Conservation (phyloP, 176 grass and related monocot genomes). For the Ensete ventricosum region DNA sequence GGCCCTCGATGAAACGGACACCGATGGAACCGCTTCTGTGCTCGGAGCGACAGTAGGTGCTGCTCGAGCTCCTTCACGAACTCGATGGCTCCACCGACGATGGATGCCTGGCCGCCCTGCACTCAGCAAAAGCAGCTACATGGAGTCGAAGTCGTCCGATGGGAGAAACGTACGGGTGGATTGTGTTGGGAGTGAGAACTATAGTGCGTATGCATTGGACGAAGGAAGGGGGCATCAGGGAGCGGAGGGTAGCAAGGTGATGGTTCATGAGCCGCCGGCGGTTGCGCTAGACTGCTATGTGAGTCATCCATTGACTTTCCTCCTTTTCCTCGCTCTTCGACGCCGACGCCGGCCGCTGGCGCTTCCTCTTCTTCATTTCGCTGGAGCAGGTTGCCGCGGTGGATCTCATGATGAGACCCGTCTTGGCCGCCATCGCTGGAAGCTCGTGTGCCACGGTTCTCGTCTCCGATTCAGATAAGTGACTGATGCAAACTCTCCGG, state of each 20-base stretch:
- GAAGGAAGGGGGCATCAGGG: conserved; percentile 69
- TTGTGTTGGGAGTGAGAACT: not conserved
- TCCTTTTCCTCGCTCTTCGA: conserved; percentile 64
- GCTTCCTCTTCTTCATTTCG: conserved; percentile 36
- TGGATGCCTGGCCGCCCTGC: conserved; percentile 88
- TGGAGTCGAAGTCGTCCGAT: not conserved
- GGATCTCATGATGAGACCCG: not conserved
- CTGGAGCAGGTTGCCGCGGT: not conserved
- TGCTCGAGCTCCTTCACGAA: conserved; percentile 94
- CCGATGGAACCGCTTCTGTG: conserved; percentile 16
- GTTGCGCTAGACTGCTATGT: conserved; percentile 93
- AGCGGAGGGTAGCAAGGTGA: conserved; percentile 62
- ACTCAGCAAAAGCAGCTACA: not conserved
- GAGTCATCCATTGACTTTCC: conserved; percentile 85
- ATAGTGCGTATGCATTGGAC: conserved; percentile 47
- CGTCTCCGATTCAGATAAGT: conserved; percentile 9
- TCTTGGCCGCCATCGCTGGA: not conserved
- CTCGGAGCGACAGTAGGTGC: conserved; percentile 63
- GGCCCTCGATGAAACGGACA: not conserved
- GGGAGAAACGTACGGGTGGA: no score
- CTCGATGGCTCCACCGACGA: conserved; percentile 82
- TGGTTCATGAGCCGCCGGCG: conserved; percentile 91
- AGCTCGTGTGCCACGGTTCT: not conserved
- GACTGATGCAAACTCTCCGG: conserved; percentile 87
- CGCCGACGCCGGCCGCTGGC: conserved; percentile 27